Conservation (phyloP, 2,329 filamentous ascomycete genomes). For the Fusarium floridanum region DNA sequence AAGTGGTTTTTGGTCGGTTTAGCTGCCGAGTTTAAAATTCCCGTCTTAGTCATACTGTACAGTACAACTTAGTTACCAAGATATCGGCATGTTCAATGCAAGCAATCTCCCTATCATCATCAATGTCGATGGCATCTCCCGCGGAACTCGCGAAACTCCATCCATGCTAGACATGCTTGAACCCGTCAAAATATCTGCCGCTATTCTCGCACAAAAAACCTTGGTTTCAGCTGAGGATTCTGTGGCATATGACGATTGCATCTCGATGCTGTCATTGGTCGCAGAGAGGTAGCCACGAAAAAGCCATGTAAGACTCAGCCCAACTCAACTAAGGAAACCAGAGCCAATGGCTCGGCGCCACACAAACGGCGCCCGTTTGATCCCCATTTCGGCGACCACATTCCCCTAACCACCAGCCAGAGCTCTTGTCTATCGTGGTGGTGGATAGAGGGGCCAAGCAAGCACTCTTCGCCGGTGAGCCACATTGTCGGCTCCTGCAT, state of each 20-base stretch:
- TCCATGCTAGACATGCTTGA: not conserved
- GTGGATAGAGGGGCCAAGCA: not conserved
- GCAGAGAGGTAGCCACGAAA: constrained; percentile 26
- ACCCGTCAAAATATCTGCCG: not conserved
- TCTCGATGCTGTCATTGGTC: constrained; percentile 20
- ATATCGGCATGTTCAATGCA: not conserved
- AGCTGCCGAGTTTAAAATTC: not conserved
- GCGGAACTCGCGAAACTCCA: not conserved
- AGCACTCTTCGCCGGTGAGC: constrained; percentile 7
- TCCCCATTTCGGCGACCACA: constrained; percentile 10
- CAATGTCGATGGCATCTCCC: not conserved
- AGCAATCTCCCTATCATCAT: not conserved
- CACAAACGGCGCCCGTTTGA: constrained; percentile 31
- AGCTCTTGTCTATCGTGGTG: not conserved
- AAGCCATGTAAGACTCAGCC: constrained; percentile 44
- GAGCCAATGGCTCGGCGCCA: constrained; percentile 39
- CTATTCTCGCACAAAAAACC: not conserved
- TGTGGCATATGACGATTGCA: constrained; percentile 16
- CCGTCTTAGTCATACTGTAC: not conserved
- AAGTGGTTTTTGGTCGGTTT: not conserved
- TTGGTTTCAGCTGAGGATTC: constrained; percentile 25
- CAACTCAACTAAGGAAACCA: constrained; percentile 28
- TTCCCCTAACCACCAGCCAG: not conserved
- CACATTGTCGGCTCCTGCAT: constrained; percentile 26
- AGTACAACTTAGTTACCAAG: not conserved